A percentile compares a stretch with the other conserved stretches of the same genome.
Evolutionary conservation across 2,329 filamentous ascomycete species (phyloP).

Genomic region (Exophiala aquamarina): DNA sequence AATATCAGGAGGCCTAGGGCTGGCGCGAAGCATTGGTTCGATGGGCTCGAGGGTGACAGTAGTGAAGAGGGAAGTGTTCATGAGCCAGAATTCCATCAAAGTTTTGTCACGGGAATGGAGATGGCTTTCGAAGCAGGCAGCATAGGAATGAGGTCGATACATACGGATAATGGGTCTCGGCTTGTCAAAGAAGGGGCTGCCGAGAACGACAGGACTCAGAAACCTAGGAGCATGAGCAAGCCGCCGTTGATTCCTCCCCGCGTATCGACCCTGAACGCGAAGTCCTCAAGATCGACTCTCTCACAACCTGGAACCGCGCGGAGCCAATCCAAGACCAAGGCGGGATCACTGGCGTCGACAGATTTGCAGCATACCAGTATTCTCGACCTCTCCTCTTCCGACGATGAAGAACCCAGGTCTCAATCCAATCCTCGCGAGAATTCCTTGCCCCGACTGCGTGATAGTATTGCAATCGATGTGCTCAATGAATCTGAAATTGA

Average conservation of each 20-base stretch:
- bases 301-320: conserved; percentile 3
- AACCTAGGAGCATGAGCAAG: conserved; percentile 8
- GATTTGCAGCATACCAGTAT: conserved; percentile 48
- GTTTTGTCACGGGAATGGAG: conserved; percentile 25
- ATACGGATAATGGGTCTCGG: conserved; percentile 1
- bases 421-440: conserved; percentile 3
- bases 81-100: conserved; percentile 23
- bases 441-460: conserved; percentile 30
- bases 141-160: neutral
- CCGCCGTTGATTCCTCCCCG: conserved; percentile 15
- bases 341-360: conserved; percentile 24
- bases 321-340: conserved; percentile 14
- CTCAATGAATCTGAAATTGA: conserved; percentile 40
- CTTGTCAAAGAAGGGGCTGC: conserved; percentile 1
- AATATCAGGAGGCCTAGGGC: conserved; percentile 27
- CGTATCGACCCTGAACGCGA: conserved; percentile 23
- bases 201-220: conserved; percentile 1
- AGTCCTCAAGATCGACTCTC: conserved; percentile 22
- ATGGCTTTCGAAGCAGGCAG: conserved; percentile 23
- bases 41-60: conserved; percentile 33
- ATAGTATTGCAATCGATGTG: conserved; percentile 41
- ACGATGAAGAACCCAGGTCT: conserved; percentile 38
- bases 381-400: conserved; percentile 51
- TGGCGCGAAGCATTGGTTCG: conserved; percentile 35
- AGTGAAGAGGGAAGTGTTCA: conserved; percentile 32